These are phyloP conservation scores for Ustilago curta DNA, from an alignment of 1,284 basidiomycete genomes.

Conservation along the genomic window DNA sequence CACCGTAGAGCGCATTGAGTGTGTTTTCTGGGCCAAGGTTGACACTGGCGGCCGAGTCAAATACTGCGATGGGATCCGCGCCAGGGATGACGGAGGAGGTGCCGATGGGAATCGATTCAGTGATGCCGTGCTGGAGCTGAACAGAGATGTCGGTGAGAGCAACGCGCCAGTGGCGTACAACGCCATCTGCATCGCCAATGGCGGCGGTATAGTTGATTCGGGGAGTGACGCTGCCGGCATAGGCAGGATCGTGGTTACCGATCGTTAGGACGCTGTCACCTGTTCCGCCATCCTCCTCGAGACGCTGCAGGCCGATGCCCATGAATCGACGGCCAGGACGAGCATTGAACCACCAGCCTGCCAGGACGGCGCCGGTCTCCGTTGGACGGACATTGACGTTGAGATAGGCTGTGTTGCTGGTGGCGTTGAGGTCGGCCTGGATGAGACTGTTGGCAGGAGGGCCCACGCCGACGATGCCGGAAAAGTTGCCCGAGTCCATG, in stretches of 20 bases:
- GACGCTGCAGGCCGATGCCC: constrained; percentile 57
- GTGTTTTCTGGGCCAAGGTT: constrained; percentile 51
- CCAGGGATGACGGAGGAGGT: constrained; percentile 39
- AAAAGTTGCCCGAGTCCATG: constrained; percentile 56
- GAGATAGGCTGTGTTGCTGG: constrained; percentile 39
- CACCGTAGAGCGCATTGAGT: constrained; percentile 62
- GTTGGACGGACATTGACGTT: constrained; percentile 35
- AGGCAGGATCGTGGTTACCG: constrained; percentile 54
- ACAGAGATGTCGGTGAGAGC: constrained; percentile 48
- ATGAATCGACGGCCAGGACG: constrained; percentile 50
- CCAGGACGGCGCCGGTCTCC: constrained; percentile 53
- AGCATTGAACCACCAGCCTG: constrained; percentile 56
- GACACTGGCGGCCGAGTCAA: constrained; percentile 56
- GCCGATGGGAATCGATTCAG: constrained; percentile 40
- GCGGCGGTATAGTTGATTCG: constrained; percentile 43
- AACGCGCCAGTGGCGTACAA: constrained; percentile 56
- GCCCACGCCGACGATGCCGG: constrained; percentile 58
- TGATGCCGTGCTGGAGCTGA: constrained; percentile 35
- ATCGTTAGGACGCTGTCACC: constrained; percentile 60
- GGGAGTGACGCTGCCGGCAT: constrained; percentile 36
- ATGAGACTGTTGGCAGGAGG: constrained; percentile 60
- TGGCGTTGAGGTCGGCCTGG: constrained; percentile 48
- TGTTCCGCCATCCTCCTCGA: constrained; percentile 59
- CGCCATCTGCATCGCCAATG: constrained; percentile 51
- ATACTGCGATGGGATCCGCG: constrained; percentile 47